Percentiles rank a stretch among this genome's conserved stretches.
phyloP scores from a whole-genome alignment of 371 early-diverging fungal genomes.

The Aphelidium insulamus region DNA sequence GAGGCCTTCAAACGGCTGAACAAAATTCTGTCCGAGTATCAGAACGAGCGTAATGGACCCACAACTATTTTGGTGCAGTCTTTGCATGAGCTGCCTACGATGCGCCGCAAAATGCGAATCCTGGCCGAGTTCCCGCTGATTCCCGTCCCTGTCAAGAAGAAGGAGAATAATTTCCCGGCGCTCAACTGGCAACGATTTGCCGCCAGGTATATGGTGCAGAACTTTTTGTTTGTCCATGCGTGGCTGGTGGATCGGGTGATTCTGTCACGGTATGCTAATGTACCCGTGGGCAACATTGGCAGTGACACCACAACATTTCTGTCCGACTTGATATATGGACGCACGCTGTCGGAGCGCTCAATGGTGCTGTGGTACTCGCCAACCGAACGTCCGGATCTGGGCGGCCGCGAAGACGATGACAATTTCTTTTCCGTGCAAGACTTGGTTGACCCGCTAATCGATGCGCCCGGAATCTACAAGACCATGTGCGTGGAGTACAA shows the following conservation, averaged over 20 bases:
- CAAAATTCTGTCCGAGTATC: slow-evolving; percentile 20
- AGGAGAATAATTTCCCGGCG: slow-evolving; percentile 38
- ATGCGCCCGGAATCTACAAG: slow-evolving; percentile 43
- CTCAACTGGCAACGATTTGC: slow-evolving; percentile 66
- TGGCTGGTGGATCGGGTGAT: slow-evolving; percentile 50
- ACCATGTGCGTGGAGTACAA: slow-evolving; percentile 65
- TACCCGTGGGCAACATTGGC: slow-evolving; percentile 76
- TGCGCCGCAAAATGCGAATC: slow-evolving; percentile 23
- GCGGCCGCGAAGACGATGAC: slow-evolving; percentile 69
- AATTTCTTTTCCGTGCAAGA: slow-evolving; percentile 27
- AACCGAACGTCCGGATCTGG: slow-evolving; percentile 56
- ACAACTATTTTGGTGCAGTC: slow-evolving; percentile 44
- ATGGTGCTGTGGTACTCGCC: slow-evolving; percentile 82
- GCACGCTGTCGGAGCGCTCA: slow-evolving; percentile 41
- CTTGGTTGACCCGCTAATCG: slow-evolving; percentile 36
- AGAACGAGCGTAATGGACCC: slow-evolving; percentile 34
- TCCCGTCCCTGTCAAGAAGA: slow-evolving; percentile 28
- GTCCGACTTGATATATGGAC: slow-evolving; percentile 60
- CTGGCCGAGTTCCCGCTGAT: slow-evolving; percentile 42
- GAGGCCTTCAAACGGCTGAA: slow-evolving; percentile 19
- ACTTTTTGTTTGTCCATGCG: slow-evolving; percentile 38
- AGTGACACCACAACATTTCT: slow-evolving; percentile 51
- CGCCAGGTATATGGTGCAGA: slow-evolving; percentile 36
- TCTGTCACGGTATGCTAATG: slow-evolving; percentile 55
- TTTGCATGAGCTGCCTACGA: slow-evolving; percentile 16